These are phyloP conservation scores for Trichosanthes cucumerina DNA, from an alignment of 306 rosid species.

Conservation along the genomic window DNA sequence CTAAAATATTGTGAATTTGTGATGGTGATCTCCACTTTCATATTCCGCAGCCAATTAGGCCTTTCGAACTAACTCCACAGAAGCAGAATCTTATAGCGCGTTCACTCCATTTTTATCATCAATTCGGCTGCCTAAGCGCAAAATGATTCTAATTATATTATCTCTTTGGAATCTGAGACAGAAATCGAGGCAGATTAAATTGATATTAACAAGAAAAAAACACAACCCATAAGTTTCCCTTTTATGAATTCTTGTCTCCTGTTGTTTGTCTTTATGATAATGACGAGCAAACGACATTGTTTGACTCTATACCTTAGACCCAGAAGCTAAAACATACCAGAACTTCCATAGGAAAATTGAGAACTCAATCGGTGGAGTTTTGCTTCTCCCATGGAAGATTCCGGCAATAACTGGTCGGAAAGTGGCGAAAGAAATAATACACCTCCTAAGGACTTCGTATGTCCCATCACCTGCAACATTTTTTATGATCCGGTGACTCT, in stretches of 20 bases:
- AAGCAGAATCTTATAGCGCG: conserved; percentile 14
- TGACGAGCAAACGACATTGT: conserved; percentile 27
- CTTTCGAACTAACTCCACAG: conserved; percentile 38
- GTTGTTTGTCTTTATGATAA: conserved; percentile 39
- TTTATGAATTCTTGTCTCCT: conserved; percentile 14
- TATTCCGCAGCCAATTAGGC: conserved; percentile 66
- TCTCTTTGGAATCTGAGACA: conserved; percentile 41
- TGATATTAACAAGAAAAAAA: conserved; percentile 22
- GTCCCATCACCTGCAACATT: conserved; percentile 74
- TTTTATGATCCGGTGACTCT: conserved; percentile 94
- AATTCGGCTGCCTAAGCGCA: conserved; percentile 11
- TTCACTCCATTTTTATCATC: conserved; percentile 3
- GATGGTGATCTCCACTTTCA: not conserved
- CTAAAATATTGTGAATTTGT: not conserved
- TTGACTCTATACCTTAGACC: conserved; percentile 34
- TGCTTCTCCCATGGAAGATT: conserved; percentile 34
- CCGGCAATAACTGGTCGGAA: conserved; percentile 22
- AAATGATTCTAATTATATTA: conserved; percentile 27
- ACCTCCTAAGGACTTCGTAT: conserved; percentile 79
- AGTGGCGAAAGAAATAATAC: conserved; percentile 33
- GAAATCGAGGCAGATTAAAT: conserved; percentile 47
- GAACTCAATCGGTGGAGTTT: not conserved
- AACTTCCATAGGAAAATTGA: conserved; percentile 26
- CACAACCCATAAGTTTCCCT: not conserved
- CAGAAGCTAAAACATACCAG: conserved; percentile 29